Evolutionary conservation across 768 basidiomycete species (phyloP).

Genomic region (Amyloporia xantha): DNA sequence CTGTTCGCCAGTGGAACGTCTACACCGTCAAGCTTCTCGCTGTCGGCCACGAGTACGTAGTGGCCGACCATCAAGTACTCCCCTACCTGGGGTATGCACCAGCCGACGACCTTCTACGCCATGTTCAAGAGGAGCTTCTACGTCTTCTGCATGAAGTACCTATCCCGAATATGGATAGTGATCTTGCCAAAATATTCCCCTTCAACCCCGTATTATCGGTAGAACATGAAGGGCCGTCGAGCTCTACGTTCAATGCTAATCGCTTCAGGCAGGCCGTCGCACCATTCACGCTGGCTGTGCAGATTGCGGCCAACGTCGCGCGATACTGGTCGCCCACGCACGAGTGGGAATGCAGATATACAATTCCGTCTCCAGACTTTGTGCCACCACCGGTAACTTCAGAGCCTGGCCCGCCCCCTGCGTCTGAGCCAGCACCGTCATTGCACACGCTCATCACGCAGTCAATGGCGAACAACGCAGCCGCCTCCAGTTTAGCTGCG

Average conservation of each 20-base stretch:
- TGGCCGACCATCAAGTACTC: conserved; percentile 48
- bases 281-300: conserved; percentile 64
- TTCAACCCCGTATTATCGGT: conserved; percentile 45
- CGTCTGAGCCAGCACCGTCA: conserved; percentile 16
- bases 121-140: conserved; percentile 10
- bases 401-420: background rate
- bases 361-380: conserved; percentile 22
- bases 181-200: conserved; percentile 27
- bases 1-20: conserved; percentile 47
- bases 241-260: conserved; percentile 12
- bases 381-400: background rate
- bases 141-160: conserved; percentile 9
- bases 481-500: background rate
- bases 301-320: conserved; percentile 59
- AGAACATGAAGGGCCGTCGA: conserved; percentile 14
- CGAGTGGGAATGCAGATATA: conserved; percentile 58
- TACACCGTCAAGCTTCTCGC: conserved; percentile 70
- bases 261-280: conserved; percentile 48
- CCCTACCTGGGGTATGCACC: conserved; percentile 71
- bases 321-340: conserved; percentile 69
- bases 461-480: conserved; percentile 30
- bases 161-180: conserved; percentile 15
- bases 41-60: conserved; percentile 30
- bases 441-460: conserved; percentile 41
- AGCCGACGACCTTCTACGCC: conserved; percentile 42